These are phyloP conservation scores for Circinella umbellata DNA, from an alignment of 371 early-diverging fungal species.

Conservation along the genomic window DNA sequence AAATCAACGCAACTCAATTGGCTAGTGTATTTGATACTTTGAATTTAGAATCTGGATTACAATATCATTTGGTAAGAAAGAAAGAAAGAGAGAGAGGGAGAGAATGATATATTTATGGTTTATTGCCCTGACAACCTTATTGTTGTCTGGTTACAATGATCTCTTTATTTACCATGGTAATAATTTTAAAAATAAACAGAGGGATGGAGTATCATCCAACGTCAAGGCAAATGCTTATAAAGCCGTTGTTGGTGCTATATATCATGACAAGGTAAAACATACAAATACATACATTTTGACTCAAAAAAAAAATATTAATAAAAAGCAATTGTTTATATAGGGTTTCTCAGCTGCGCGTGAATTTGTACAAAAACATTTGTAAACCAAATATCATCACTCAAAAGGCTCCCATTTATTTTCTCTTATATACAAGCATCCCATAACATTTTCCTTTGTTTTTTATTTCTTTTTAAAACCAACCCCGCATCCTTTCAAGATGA, in stretches of 20 bases:
- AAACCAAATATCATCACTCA: constrained; percentile 5
- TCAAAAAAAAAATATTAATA: background rate
- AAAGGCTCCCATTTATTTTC: background rate
- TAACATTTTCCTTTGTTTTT: too few species aligned
- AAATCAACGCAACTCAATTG: constrained; percentile 19
- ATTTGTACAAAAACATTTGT: constrained; percentile 31
- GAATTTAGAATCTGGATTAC: constrained; percentile 35
- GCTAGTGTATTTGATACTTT: constrained; percentile 36
- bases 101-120: too few species aligned
- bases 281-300: background rate
- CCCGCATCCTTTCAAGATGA: background rate
- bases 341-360: constrained; percentile 23
- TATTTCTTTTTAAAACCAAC: too few species aligned
- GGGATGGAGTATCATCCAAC: constrained; percentile 4
- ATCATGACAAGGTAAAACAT: constrained; percentile 48
- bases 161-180: too few species aligned
- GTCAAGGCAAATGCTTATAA: constrained; percentile 49
- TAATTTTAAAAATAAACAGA: background rate
- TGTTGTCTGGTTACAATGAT: too few species aligned
- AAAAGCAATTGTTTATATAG: constrained; percentile 1
- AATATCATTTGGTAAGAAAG: constrained; percentile 38
- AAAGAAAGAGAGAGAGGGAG: background rate
- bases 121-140: too few species aligned
- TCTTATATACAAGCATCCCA: background rate
- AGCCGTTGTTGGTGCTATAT: constrained; percentile 56